Conservation (phyloP, 140 eudicot species). For the Stevia rebaudiana region DNA sequence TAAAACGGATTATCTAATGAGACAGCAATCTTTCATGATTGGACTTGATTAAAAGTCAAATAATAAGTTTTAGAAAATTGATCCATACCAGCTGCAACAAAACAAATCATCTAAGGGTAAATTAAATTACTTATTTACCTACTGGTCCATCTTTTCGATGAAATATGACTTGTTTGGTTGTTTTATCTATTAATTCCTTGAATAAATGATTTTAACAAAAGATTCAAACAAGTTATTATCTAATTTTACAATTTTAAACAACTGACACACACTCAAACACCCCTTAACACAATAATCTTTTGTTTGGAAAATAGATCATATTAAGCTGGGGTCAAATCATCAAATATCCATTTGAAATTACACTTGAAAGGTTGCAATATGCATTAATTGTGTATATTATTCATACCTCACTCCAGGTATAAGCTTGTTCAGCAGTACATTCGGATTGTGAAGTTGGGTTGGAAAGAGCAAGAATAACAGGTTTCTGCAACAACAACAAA, state of each 20-base stretch:
- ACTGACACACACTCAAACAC: not conserved
- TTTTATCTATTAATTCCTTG: not conserved
- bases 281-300: not conserved
- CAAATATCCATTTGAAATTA: not conserved
- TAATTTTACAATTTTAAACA: not conserved
- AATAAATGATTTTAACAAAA: not conserved
- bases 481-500: conserved; percentile 49
- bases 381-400: not conserved
- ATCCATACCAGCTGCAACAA: not conserved
- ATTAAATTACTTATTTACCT: not conserved
- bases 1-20: not conserved
- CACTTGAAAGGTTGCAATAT: not conserved
- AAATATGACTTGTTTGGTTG: not conserved
- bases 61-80: not conserved
- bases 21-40: too few species aligned
- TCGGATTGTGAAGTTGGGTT: conserved; percentile 96
- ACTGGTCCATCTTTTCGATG: not conserved
- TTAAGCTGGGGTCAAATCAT: not conserved
- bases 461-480: conserved; percentile 79
- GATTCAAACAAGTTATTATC: not conserved
- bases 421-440: conserved; percentile 93
- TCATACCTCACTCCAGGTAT: conserved; percentile 79
- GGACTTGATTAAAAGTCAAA: not conserved
- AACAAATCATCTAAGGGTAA: conserved; percentile 2
- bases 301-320: not conserved